Evolutionary conservation across 768 basidiomycete species (phyloP), one percentile per base, ranked within the genome.

Genomic region (Podaxis sp.): DNA sequence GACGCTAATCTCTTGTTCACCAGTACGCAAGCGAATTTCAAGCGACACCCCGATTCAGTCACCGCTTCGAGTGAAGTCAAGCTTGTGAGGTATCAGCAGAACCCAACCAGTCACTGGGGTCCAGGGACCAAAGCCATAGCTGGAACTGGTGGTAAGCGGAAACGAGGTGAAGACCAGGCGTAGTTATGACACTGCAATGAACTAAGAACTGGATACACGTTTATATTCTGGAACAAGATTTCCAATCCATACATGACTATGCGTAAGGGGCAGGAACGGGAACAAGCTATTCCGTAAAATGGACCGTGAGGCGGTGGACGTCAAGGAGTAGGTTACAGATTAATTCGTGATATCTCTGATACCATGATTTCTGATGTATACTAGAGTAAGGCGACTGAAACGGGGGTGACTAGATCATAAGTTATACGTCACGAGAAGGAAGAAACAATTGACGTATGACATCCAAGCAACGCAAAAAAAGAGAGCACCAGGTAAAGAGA

Each of bases 31-130:
- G 87, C 93, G n/a, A 84, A 92, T 70, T 96, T 99, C 71, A 82
- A 79, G 15, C 83, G 76, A 42, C 93, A 98, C 72, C 87, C 90
- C 0, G 78, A 84, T 3, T 83, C 87, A 0, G 79, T 84, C 2
- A 84, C 84, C 7, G 74, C 82, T 13, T 82, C 87, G 5, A 83
- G 84, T 19, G 85, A 86, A 61, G 78, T 92, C 62, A 93, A 92
- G 66, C 77, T 96, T 6, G 91, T 96, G 1, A 82, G 94, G 42
- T 97, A 96, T 75, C 95, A 96, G 73, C 84, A 86, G 65, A 98
- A 97, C 70, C 97, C 96, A 4, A 82, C 86, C n/a, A 82, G 87
- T 2, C 83, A 97, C 72, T 99, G 97, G 97, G 96, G 96, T 0
- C 97, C 96, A 0, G 91, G 85, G 15, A 81, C 82, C 58, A 89